Conservation (phyloP, 2,329 filamentous ascomycete species). For the Rhynchosporium agropyri region DNA sequence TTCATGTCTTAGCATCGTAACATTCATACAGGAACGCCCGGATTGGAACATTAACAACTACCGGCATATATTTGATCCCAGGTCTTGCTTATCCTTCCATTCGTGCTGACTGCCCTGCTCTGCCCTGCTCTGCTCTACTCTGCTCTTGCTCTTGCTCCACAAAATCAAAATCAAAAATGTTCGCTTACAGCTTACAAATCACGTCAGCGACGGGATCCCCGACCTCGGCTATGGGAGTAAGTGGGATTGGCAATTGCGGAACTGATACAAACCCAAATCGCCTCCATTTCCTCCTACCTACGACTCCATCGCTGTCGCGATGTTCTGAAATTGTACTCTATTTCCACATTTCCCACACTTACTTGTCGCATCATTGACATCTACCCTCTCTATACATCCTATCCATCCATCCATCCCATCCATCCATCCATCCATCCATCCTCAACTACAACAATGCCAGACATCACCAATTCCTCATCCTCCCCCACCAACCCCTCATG, state of each 20-base stretch:
- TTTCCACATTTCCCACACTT: background rate
- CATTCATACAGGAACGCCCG: too few relatives aligned
- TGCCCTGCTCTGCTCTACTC: too few relatives aligned
- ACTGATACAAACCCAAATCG: background rate
- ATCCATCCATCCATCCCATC: background rate
- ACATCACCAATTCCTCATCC: constrained; percentile 19
- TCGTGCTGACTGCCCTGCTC: too few relatives aligned
- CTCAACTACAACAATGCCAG: constrained; percentile 20
- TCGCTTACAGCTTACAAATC: constrained; percentile 2
- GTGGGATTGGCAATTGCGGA: too few relatives aligned
- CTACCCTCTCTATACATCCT: background rate
- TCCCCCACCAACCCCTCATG: constrained; percentile 25
- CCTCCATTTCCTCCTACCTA: background rate
- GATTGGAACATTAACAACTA: too few relatives aligned
- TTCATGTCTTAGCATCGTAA: too few relatives aligned
- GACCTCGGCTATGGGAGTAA: too few relatives aligned
- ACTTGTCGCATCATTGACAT: background rate
- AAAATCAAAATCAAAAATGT: background rate
- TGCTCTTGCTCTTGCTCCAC: background rate
- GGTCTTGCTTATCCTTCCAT: too few relatives aligned
- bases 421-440: background rate
- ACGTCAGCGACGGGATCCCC: too few relatives aligned
- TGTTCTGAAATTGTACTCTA: background rate
- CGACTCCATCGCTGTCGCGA: background rate
- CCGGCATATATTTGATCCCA: too few relatives aligned